phyloP scores from a whole-genome alignment of 257 asterid genomes.

The Ballota nigra region DNA sequence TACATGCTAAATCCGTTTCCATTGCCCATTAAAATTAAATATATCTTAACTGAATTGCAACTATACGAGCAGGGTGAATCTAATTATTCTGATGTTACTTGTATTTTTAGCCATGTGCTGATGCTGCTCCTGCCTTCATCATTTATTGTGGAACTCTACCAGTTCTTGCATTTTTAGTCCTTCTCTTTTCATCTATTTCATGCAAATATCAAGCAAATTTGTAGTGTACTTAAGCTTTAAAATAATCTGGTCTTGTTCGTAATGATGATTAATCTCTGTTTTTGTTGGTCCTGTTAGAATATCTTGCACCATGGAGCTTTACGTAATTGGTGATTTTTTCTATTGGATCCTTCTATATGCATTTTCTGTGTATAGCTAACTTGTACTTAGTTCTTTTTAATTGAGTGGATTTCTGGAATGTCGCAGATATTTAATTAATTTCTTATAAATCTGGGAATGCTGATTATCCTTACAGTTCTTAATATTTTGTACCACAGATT shows the following conservation, averaged over 20 bases:
- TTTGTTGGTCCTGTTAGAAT: background rate
- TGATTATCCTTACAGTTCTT: constrained; percentile 15
- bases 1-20: constrained; percentile 10
- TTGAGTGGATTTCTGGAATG: background rate
- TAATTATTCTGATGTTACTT: constrained; percentile 11
- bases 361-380: background rate
- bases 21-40: background rate
- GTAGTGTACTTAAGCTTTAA: constrained; percentile 5
- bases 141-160: background rate
- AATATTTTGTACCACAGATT: constrained; percentile 47
- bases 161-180: constrained; percentile 7
- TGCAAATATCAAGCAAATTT: background rate
- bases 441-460: constrained; percentile 1
- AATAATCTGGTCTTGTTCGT: background rate
- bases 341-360: constrained; percentile 9
- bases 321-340: background rate
- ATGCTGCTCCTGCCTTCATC: constrained; percentile 13
- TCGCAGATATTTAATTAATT: background rate
- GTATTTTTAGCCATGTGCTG: background rate
- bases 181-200: background rate
- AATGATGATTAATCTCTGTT: constrained; percentile 1
- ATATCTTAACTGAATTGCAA: background rate
- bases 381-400: constrained; percentile 6
- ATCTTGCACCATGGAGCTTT: constrained; percentile 9
- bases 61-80: constrained; percentile 18